Percentiles rank a stretch among this genome's conserved stretches.
Evolutionary conservation across 129 eudicot genomes (phyloP).

Genomic region (Saposhnikovia divaricata): DNA sequence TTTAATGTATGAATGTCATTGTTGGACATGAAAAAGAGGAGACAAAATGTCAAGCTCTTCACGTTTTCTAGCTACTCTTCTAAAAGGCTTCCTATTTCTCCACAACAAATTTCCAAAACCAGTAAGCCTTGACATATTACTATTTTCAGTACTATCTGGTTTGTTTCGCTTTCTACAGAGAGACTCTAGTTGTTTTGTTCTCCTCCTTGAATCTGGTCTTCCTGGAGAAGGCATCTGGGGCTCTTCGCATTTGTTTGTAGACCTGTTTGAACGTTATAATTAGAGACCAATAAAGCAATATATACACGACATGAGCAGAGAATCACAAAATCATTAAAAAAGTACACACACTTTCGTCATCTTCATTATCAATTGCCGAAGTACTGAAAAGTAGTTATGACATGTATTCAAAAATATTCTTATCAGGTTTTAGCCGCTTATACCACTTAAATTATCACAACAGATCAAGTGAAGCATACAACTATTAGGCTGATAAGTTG

Average conservation of each 20-base stretch:
- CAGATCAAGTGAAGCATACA: no score
- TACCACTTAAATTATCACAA: not conserved
- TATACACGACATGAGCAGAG: not conserved
- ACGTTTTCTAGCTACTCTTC: slow-evolving; percentile 74
- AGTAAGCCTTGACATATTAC: slow-evolving; percentile 23
- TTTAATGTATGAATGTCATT: slow-evolving; percentile 12
- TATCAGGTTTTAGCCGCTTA: not conserved
- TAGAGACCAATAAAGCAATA: not conserved
- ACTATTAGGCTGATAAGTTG: not conserved
- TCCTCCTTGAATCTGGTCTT: slow-evolving; percentile 46
- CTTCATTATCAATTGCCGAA: not conserved
- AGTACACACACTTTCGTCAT: not conserved
- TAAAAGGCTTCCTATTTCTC: slow-evolving; percentile 78
- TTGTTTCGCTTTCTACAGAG: slow-evolving; percentile 16
- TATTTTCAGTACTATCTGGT: slow-evolving; percentile 12
- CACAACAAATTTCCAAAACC: slow-evolving; percentile 58
- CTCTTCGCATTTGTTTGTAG: slow-evolving; percentile 49
- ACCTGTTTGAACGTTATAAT: slow-evolving; percentile 31
- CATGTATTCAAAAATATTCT: not conserved
- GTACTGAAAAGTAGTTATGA: not conserved
- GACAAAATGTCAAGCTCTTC: slow-evolving; percentile 51
- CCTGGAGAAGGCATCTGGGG: slow-evolving; percentile 91
- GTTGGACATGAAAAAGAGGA: slow-evolving; percentile 51
- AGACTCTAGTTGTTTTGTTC: slow-evolving; percentile 27
- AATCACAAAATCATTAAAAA: not conserved